Base-by-base conservation (phyloP, 2,329 filamentous ascomycete genomes). In the Ophiognomonia clavigignenti-juglandacearum region DNA sequence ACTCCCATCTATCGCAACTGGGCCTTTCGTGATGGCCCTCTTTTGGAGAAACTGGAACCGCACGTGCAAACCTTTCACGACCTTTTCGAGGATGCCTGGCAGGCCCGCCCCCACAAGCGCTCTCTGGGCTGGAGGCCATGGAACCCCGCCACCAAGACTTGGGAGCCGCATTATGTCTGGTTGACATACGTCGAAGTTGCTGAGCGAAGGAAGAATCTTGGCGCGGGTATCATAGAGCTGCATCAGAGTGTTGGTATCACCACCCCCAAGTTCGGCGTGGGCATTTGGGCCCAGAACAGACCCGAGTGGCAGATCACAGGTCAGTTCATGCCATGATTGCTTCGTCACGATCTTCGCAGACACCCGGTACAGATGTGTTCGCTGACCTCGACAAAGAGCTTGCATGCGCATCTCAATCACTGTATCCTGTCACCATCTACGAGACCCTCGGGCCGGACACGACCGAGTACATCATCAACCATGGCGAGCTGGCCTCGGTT, bases 381-480 rank as follows among this genome's bases (percentile, higher is more conserved):
- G 39, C 36, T 51, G 38, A 53, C 38, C 18, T 31, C 7, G 6
- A 7, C 24, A 3, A 48, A 88, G 92, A 97, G 73, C 72, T 97
- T 61, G 93, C 82, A 32, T 84, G 87, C 63, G 82, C 88, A 70
- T 93, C 90, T 11, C 93, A 97, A 66, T 81, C 85, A 7, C 80
- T 97, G 24, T 97, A 78, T 69, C 88, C 86, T 19, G 90, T 98
- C 46, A 96, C 92, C 5, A 84, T 98, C 42, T 98, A 98, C 72
- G 93, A 97, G 67, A 96, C 92, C 11, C 80, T 98, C 5, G 92
- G 92, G 9, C 85, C 92, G 11, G 88, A 96, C 56, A 82, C 91
- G 3, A 91, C 88, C 48, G 90, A 97, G 69, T 97, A 88, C 70
- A 96, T 98, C 66, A 86, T 97, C 71, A 95, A 95, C 67, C 92